phyloP scores from a whole-genome alignment of 2,329 filamentous ascomycete genomes.

The Nemania serpens region DNA sequence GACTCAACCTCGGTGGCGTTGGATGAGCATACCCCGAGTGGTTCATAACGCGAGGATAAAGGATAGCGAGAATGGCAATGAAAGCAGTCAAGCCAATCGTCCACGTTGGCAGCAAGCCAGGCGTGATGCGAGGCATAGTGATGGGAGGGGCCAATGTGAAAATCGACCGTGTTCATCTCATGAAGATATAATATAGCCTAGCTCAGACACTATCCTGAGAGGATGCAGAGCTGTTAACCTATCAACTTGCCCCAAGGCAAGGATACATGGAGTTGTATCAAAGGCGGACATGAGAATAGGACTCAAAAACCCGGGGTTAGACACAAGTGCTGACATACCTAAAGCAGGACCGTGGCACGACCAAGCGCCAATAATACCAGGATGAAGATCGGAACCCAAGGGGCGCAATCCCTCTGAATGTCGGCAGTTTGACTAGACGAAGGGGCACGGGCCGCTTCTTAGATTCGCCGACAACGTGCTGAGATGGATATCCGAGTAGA shows the following conservation, averaged over 20 bases:
- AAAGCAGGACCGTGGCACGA: conserved; percentile 29
- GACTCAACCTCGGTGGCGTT: conserved; percentile 13
- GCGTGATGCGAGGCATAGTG: conserved; percentile 33
- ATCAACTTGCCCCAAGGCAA: conserved; percentile 7
- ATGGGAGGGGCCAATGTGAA: neutral
- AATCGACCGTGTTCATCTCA: conserved; percentile 9
- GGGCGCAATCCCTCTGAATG: conserved; percentile 8
- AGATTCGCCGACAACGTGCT: neutral
- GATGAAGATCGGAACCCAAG: conserved; percentile 22
- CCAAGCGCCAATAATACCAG: conserved; percentile 23
- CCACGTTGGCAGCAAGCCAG: conserved; percentile 24
- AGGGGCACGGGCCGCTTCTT: neutral
- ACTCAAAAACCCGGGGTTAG: conserved; percentile 12
- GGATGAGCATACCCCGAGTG: conserved; percentile 33
- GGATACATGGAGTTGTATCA: conserved; percentile 4
- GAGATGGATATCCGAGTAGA: neutral
- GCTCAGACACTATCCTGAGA: conserved; percentile 4
- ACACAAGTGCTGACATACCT: conserved; percentile 35
- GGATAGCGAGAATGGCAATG: conserved; percentile 28
- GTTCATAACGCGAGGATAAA: conserved; percentile 23
- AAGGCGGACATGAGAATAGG: conserved; percentile 31
- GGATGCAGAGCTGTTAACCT: conserved; percentile 1
- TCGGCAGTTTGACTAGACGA: conserved; percentile 6
- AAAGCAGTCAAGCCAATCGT: conserved; percentile 27
- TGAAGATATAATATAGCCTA: neutral